Conservation (phyloP, 768 basidiomycete genomes). For the Leccinellum luteum region DNA sequence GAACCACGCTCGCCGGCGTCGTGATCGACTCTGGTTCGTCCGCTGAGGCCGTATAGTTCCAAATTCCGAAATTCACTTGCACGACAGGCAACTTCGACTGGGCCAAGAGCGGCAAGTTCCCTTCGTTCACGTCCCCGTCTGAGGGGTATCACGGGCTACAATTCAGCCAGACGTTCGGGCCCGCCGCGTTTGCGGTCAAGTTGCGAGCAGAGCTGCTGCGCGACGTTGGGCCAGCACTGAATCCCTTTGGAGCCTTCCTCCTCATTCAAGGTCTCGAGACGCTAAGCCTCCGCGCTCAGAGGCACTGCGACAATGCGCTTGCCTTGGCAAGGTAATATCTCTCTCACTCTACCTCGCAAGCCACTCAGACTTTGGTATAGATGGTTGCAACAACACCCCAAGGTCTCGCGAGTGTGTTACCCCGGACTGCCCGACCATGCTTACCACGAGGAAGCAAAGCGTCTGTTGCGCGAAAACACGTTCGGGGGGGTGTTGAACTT, state of each 20-base stretch:
- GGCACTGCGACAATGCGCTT: slow-evolving; percentile 71
- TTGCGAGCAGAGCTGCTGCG: slow-evolving; percentile 62
- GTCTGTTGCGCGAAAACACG: slow-evolving; percentile 1
- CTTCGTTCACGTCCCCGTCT: slow-evolving; percentile 68
- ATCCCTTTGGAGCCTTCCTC: slow-evolving; percentile 73
- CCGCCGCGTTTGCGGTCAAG: slow-evolving; percentile 62
- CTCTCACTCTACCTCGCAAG: background rate
- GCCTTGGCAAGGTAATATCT: slow-evolving; percentile 51
- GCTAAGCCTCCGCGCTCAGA: slow-evolving; percentile 64
- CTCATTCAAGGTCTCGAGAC: slow-evolving; percentile 81
- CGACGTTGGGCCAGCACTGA: slow-evolving; percentile 62
- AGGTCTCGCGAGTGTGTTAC: slow-evolving; percentile 17
- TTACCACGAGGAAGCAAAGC: slow-evolving; percentile 12
- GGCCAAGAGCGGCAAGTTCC: slow-evolving; percentile 65
- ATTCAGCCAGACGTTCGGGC: slow-evolving; percentile 65
- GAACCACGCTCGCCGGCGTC: slow-evolving; percentile 76
- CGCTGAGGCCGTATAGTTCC: background rate
- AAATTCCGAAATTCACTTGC: background rate
- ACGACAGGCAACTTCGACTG: slow-evolving; percentile 59
- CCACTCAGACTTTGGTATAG: background rate
- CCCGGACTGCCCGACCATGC: slow-evolving; percentile 10
- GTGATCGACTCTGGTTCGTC: slow-evolving; percentile 62
- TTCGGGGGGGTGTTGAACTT: slow-evolving; percentile 20
- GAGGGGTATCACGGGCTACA: slow-evolving; percentile 75
- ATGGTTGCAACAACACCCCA: slow-evolving; percentile 13